These are phyloP conservation scores for Dryas alaskensis DNA, from an alignment of 306 rosid genomes.

Conservation along the genomic window DNA sequence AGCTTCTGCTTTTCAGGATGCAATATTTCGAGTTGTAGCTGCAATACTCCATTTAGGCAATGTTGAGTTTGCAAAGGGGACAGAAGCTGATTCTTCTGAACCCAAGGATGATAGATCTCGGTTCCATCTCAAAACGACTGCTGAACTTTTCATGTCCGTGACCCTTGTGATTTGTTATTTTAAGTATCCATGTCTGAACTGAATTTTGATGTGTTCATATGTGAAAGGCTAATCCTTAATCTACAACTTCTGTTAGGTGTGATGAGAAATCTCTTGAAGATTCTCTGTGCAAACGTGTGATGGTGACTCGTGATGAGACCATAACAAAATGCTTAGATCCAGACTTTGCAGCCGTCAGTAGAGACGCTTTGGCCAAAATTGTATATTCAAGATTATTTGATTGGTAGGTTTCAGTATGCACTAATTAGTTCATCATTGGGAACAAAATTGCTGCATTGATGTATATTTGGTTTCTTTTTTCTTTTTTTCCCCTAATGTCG, in stretches of 20 bases:
- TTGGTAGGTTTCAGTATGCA: slow-evolving; percentile 47
- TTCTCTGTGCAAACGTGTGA: slow-evolving; percentile 88
- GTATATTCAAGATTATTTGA: slow-evolving; percentile 87
- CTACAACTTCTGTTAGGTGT: slow-evolving; percentile 56
- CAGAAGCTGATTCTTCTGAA: slow-evolving; percentile 70
- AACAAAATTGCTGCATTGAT: neutral
- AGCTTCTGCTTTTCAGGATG: slow-evolving; percentile 54
- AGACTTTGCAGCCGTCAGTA: slow-evolving; percentile 60
- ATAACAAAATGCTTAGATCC: slow-evolving; percentile 82
- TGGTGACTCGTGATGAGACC: slow-evolving; percentile 91
- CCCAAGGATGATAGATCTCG: slow-evolving; percentile 76
- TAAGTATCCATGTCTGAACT: neutral
- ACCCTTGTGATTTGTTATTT: neutral
- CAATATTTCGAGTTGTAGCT: slow-evolving; percentile 83
- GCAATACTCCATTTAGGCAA: slow-evolving; percentile 96
- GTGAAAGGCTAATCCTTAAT: slow-evolving; percentile 23
- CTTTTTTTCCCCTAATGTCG: slow-evolving; percentile 21
- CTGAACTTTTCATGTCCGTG: slow-evolving; percentile 76
- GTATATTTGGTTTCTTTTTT: slow-evolving; percentile 4
- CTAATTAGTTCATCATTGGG: slow-evolving; percentile 11
- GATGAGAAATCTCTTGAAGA: slow-evolving; percentile 78
- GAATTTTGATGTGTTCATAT: slow-evolving; percentile 16
- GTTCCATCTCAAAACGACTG: slow-evolving; percentile 75
- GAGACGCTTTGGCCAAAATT: slow-evolving; percentile 91
- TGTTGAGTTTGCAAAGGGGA: slow-evolving; percentile 75